phyloP scores from a whole-genome alignment of 2,329 filamentous ascomycete genomes.

The Alternaria rosae region DNA sequence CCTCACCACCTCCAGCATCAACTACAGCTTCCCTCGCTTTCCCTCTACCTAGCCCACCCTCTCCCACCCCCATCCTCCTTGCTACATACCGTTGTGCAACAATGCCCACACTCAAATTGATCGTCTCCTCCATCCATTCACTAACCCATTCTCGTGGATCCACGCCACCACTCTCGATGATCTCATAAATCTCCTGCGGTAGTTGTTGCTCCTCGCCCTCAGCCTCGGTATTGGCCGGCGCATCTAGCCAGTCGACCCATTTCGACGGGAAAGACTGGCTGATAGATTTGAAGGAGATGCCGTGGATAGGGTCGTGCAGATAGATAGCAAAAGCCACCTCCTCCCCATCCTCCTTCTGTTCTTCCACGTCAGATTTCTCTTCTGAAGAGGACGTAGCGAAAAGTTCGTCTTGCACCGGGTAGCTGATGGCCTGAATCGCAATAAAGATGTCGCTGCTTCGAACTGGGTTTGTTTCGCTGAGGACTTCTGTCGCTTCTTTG shows the following conservation, averaged over 20 bases:
- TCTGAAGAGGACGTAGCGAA: slow-evolving; percentile 67
- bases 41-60: slow-evolving; percentile 70
- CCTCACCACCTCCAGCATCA: slow-evolving; percentile 67
- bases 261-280: slow-evolving; percentile 83
- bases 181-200: slow-evolving; percentile 86
- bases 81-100: slow-evolving; percentile 96
- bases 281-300: slow-evolving; percentile 83
- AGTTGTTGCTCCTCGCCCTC: slow-evolving; percentile 62
- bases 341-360: slow-evolving; percentile 67
- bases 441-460: slow-evolving; percentile 95
- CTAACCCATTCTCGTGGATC: slow-evolving; percentile 97
- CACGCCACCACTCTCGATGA: slow-evolving; percentile 76
- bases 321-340: slow-evolving; percentile 78
- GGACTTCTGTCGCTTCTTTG: slow-evolving; percentile 76
- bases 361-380: slow-evolving; percentile 62
- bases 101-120: slow-evolving; percentile 79
- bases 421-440: slow-evolving; percentile 84
- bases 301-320: slow-evolving; percentile 87
- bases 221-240: slow-evolving; percentile 48
- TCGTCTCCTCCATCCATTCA: slow-evolving; percentile 92
- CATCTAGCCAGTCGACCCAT: slow-evolving; percentile 92
- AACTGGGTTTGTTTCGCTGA: slow-evolving; percentile 87
- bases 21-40: slow-evolving; percentile 63
- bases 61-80: slow-evolving; percentile 92
- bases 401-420: slow-evolving; percentile 69